A percentile compares a stretch with the other conserved stretches of the same genome.
Conservation (phyloP, 108 stramenopile genomes). For the Skeletonema tropicum region DNA sequence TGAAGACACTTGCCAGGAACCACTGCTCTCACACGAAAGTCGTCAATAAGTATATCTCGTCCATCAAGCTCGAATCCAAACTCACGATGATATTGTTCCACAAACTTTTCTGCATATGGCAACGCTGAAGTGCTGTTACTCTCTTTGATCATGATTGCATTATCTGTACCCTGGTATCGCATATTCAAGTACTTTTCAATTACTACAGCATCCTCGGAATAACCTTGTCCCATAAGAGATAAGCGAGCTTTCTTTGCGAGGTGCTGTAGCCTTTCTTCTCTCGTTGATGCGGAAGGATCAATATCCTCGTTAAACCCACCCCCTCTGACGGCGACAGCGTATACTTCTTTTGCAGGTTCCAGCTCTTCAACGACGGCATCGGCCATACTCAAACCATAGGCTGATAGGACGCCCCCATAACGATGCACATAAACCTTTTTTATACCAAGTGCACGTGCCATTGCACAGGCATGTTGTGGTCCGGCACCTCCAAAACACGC, state of each 20-base stretch:
- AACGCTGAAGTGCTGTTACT: slow-evolving; percentile 17
- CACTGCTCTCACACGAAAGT: slow-evolving; percentile 93
- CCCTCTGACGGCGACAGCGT: slow-evolving; percentile 35
- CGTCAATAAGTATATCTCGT: slow-evolving; percentile 91
- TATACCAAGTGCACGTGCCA: slow-evolving; percentile 94
- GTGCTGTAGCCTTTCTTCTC: slow-evolving; percentile 64
- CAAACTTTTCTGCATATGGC: slow-evolving; percentile 70
- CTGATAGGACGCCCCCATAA: slow-evolving; percentile 95
- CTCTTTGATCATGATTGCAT: slow-evolving; percentile 87
- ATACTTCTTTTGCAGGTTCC: slow-evolving; percentile 86
- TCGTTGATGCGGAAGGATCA: slow-evolving; percentile 50
- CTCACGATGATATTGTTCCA: slow-evolving; percentile 82
- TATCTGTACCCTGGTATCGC: slow-evolving; percentile 96
- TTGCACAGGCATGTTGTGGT: slow-evolving; percentile 96
- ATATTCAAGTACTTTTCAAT: slow-evolving; percentile 88
- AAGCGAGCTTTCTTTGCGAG: slow-evolving; percentile 62
- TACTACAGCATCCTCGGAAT: slow-evolving; percentile 59
- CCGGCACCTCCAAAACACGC: slow-evolving; percentile 99
- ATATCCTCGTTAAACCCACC: slow-evolving; percentile 35
- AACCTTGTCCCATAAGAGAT: slow-evolving; percentile 85
- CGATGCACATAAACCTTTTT: slow-evolving; percentile 91
- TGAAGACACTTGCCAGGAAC: slow-evolving; percentile 75
- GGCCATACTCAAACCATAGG: slow-evolving; percentile 93
- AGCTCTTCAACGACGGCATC: slow-evolving; percentile 95
- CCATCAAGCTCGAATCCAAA: slow-evolving; percentile 93